These are phyloP conservation scores for Colletotrichum sp. DNA, from an alignment of 2,329 filamentous ascomycete genomes.

Conservation along the genomic window DNA sequence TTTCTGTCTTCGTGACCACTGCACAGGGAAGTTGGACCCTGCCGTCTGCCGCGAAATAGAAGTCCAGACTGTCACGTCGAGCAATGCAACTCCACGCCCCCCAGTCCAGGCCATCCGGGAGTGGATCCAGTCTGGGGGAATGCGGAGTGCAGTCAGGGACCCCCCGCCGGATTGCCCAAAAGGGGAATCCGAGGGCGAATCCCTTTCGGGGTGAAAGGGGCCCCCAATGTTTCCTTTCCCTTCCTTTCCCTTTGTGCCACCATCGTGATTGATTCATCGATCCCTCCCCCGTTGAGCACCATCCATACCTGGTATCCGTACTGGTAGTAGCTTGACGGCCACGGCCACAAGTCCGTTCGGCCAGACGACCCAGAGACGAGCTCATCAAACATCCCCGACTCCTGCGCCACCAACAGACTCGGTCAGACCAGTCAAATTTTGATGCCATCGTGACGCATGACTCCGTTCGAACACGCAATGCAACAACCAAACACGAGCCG, in stretches of 20 bases:
- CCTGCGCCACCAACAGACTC: neutral
- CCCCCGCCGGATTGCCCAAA: constrained; percentile 5
- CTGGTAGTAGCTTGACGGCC: too few species aligned
- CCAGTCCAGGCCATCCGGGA: neutral
- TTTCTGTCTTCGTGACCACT: neutral
- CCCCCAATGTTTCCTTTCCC: neutral
- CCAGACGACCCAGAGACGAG: constrained; percentile 28
- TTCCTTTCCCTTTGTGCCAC: neutral
- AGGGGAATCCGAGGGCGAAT: constrained; percentile 17
- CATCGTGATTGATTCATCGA: neutral
- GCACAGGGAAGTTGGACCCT: neutral
- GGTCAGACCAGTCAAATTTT: neutral
- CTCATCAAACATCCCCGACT: constrained; percentile 25
- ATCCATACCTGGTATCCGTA: too few species aligned
- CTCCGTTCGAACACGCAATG: neutral
- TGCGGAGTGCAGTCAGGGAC: constrained; percentile 10
- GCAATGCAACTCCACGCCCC: neutral
- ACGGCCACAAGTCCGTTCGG: neutral
- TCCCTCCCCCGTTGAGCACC: neutral
- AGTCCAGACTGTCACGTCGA: neutral
- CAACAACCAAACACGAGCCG: neutral
- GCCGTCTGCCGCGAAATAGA: neutral
- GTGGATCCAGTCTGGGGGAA: constrained; percentile 3
- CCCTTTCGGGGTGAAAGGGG: neutral
- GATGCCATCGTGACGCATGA: constrained; percentile 3